These are phyloP conservation scores for Fusarium newnesense DNA, from an alignment of 2,329 filamentous ascomycete species.

Conservation along the genomic window DNA sequence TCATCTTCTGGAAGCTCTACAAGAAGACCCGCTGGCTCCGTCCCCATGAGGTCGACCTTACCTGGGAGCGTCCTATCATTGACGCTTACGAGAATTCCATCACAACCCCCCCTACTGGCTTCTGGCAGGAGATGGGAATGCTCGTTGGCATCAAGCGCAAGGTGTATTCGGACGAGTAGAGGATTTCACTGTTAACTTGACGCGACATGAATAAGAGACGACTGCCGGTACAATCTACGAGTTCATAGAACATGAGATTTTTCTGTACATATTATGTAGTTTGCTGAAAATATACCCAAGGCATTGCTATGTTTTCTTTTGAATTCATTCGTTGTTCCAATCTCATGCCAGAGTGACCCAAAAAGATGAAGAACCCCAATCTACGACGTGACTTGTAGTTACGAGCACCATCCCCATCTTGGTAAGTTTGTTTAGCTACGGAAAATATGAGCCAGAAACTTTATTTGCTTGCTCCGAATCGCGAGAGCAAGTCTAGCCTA, in stretches of 20 bases:
- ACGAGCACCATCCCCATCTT: too few relatives aligned
- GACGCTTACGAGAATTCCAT: constrained; percentile 68
- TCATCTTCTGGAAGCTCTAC: constrained; percentile 70
- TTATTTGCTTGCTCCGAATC: background rate
- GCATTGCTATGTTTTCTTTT: constrained; percentile 25
- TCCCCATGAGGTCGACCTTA: constrained; percentile 66
- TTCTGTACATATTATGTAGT: constrained; percentile 17
- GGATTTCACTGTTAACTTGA: background rate
- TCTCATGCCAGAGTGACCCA: background rate
- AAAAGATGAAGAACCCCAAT: background rate
- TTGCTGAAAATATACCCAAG: constrained; percentile 42
- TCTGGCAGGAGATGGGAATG: constrained; percentile 64
- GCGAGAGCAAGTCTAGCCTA: background rate
- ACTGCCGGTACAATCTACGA: constrained; percentile 18
- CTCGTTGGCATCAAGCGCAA: constrained; percentile 32
- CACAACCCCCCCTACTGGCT: constrained; percentile 58
- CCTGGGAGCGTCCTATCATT: constrained; percentile 69
- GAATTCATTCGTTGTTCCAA: background rate
- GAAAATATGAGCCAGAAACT: background rate
- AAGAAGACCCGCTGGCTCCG: constrained; percentile 66
- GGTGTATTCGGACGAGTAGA: constrained; percentile 7
- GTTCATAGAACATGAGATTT: constrained; percentile 24
- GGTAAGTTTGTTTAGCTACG: background rate
- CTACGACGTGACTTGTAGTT: background rate
- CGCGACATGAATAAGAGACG: constrained; percentile 4